Conservation (phyloP, 345 rosid species). For the Rhodamnia argentea region DNA sequence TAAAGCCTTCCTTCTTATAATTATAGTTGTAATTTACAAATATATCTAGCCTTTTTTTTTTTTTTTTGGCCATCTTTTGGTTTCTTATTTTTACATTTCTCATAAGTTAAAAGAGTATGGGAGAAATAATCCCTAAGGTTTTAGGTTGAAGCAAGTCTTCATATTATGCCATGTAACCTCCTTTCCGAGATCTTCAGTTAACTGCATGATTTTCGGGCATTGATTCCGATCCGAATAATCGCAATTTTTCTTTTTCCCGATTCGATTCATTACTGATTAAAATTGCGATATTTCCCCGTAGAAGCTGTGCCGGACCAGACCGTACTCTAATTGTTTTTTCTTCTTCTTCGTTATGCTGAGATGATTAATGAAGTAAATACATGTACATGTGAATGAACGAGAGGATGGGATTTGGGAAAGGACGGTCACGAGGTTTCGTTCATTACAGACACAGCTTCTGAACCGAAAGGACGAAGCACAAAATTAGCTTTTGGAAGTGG, state of each 20-base stretch:
- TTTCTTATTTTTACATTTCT: not conserved
- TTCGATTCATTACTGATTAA: not conserved
- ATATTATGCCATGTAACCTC: not conserved
- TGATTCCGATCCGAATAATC: not conserved
- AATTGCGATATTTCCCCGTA: not conserved
- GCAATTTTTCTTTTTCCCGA: fast-evolving
- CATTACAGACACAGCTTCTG: fast-evolving
- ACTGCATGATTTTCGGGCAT: not conserved
- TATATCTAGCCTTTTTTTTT: not conserved
- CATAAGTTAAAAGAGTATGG: not conserved
- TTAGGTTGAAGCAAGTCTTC: not conserved
- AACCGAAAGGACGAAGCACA: not conserved
- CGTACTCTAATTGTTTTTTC: not conserved
- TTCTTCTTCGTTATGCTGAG: not conserved
- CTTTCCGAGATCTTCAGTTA: not conserved
- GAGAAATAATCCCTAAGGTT: not conserved
- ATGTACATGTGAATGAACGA: not conserved
- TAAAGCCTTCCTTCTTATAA: not conserved
- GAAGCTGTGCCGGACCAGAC: not conserved
- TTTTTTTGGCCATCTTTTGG: not conserved
- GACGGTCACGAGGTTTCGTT: not conserved
- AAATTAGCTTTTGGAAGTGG: not conserved
- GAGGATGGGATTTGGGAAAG: not conserved
- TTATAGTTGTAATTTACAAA: not conserved
- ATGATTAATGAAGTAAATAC: not conserved